Base-by-base conservation (phyloP, 106 monocot genomes). In the Dendrobium chrysotoxum region DNA sequence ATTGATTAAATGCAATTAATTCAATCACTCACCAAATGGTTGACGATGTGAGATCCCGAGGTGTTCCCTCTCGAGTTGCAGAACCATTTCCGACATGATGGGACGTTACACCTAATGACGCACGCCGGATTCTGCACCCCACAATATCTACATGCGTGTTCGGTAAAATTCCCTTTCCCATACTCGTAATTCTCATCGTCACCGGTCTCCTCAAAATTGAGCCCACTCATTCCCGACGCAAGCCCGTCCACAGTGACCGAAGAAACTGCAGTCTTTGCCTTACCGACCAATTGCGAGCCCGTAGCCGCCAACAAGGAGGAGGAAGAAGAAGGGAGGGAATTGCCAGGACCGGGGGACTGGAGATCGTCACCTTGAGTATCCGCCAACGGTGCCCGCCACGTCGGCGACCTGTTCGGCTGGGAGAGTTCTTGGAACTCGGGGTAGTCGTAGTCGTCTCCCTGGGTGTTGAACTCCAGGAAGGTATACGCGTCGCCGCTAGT, bases 41-140 rank as follows among this genome's bases (percentile, higher is more conserved):
- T 99, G 39, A 99, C 99, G 74, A 99, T 99, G 70, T 99, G 99
- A 1, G 99, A 99, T 1, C 99, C 99, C 0, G 99, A 99, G 13
- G 99, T 99, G 72, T 95, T 95, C 28, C 99, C 99, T 25, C 96
- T 82, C 0, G 96, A 96, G 85, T 96, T 96, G 80, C 96, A 96
- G 77, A 96, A 96, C 96, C 96, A 99, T 84, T 99, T 99, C 67
- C 99, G 83, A 79, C 99, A 99, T 0, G 90, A 87, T 0, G 99
- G 95, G 7, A 95, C 80, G 57, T 95, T 99, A 83, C 99, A 99
- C 82, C 99, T 84, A 53, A 89, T 95, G 2, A 99, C 99, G 46
- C 95, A 99, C 2, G 99, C 88, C 0, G 99, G 99, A 77, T 99
- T 95, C 85, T 93, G 89, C 35, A 95, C 92, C 45, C 99, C 99